Base-by-base conservation (phyloP, 1,139 yeast genomes). In the Taphrina flavorubra region DNA sequence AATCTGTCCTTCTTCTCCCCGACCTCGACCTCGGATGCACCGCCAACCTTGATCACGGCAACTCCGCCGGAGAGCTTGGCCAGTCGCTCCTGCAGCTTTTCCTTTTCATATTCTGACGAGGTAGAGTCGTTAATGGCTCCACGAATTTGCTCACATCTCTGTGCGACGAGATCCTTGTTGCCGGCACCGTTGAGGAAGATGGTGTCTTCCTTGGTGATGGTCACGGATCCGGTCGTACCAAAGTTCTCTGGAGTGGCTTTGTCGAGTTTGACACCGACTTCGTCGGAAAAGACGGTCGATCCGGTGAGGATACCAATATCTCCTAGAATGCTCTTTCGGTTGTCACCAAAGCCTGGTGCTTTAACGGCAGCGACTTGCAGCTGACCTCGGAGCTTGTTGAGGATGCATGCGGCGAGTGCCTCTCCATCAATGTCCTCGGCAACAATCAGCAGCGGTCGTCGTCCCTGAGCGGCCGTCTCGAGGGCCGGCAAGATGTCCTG, bases 1-100 rank as follows among this genome's bases (percentile, higher is more conserved):
- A 92, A 95, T 83, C 99, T 92, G 81, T 94, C 99, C 85, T 94
- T 94, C 97, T 94, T 95, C 85, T 94, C 99, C 78, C 98, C 96
- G 75, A 94, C 99, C 84, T 94, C 99, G 75, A 94, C 92, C 83
- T 94, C 99, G 36, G 97, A 91, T 68, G 99, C 81, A 75, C 99
- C 99, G 80, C 99, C 99, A 72, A 94, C 99, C 85, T 89, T 90
- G 77, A 94, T 85, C 74, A 95, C 99, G 73, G 99, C 99, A 79
- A 94, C 99, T 86, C 99, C 99, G 71, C 99, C 99, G 68, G 97
- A 90, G 75, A 94, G 87, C 84, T 94, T 94, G 76, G 99, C 99
- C 76, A 94, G 85, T 84, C 99, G 90, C 84, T 94, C 99, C 83
- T 92, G 97, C 77, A 94, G 86, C 84, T 94, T 94, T 84, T 94